phyloP scores from a whole-genome alignment of 345 rosid species.

The Sonneratia alba region DNA sequence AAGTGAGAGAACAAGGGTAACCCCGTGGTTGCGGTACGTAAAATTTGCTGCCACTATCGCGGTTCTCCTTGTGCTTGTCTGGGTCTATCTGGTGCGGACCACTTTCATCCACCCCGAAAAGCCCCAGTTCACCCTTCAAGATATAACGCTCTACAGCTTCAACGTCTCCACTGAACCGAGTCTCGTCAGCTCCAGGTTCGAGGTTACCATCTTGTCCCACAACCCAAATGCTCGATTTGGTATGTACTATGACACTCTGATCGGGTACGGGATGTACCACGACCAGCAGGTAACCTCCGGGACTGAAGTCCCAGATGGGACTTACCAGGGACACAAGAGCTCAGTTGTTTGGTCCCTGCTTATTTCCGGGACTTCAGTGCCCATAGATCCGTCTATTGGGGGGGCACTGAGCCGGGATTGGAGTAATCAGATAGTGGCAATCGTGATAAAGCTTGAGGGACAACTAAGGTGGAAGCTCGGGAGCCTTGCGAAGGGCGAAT shows the following conservation, averaged over 20 bases:
- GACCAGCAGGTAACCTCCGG: slow-evolving; percentile 13
- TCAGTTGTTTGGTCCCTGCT: slow-evolving; percentile 31
- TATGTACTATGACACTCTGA: slow-evolving; percentile 14
- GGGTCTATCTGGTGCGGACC: not conserved
- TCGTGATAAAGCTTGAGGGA: slow-evolving; percentile 16
- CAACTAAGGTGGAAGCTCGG: slow-evolving; percentile 27
- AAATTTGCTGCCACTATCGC: not conserved
- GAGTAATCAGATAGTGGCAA: slow-evolving; percentile 5
- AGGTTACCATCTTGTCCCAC: slow-evolving; percentile 12
- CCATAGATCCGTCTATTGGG: slow-evolving; percentile 23
- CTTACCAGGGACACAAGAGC: slow-evolving; percentile 13
- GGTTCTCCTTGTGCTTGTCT: not conserved
- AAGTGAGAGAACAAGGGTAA: no score
- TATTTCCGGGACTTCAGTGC: slow-evolving; percentile 21
- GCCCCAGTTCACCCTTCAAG: not conserved
- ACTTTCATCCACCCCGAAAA: not conserved
- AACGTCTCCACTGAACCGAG: slow-evolving; percentile 8
- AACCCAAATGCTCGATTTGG: slow-evolving; percentile 14
- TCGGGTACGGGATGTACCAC: slow-evolving; percentile 8
- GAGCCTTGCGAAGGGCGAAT: slow-evolving; percentile 14
- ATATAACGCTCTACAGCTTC: slow-evolving; percentile 6
- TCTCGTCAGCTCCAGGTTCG: slow-evolving; percentile 11
- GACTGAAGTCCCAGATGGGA: not conserved
- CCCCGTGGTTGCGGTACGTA: not conserved
- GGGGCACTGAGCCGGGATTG: slow-evolving; percentile 13